Evolutionary conservation across 2,329 filamentous ascomycete species (phyloP), one percentile per base, ranked within the genome.

Genomic region (Trichoderma polysporum): DNA sequence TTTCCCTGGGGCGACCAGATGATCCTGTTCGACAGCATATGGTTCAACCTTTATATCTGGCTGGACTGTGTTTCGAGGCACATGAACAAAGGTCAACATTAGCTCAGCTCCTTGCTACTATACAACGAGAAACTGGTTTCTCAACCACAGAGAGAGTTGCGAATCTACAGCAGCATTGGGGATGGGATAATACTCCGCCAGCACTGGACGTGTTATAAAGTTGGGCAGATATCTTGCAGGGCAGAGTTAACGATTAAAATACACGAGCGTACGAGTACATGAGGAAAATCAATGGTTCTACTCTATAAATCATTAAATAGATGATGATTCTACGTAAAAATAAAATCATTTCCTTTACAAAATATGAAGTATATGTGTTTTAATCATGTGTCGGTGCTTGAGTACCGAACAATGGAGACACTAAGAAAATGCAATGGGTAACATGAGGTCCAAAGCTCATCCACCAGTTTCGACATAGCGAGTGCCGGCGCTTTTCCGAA

Each of bases 41-140:
- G 65, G 58, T 64, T 5, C 68, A 67, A 4, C 68, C 68, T 19
- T 50, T 69, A 10, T 62, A 69, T 29, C 37, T 69, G 31, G 68
- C 68, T 8, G 65, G 68, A 17, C 68, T 69, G 8, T 69, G 68
- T 45, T 64, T 69, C n/a, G 59, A 69, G 37, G 17, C 53, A 12
- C 45, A 58, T 17, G 65, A 64, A n/a, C 68, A 69, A 52, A 64
- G 54, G 47, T 31, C 54, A 13, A 47, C 66, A 5, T n/a, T 69
- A 7, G 65, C 45, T 19, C 65, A 60, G 4, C 59, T 69, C 10
- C 59, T 69, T 7, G 50, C 39, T 13, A 61, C 47, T 6, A 67
- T 69, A 50, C 52, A 65, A 22, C 37, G 50, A 29, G 59, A 63
- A 33, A 69, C 59, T 13, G 68, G 68, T 1, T 67, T 41, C 39